phyloP scores from a whole-genome alignment of 768 basidiomycete species.

The Naematelia encephala region DNA sequence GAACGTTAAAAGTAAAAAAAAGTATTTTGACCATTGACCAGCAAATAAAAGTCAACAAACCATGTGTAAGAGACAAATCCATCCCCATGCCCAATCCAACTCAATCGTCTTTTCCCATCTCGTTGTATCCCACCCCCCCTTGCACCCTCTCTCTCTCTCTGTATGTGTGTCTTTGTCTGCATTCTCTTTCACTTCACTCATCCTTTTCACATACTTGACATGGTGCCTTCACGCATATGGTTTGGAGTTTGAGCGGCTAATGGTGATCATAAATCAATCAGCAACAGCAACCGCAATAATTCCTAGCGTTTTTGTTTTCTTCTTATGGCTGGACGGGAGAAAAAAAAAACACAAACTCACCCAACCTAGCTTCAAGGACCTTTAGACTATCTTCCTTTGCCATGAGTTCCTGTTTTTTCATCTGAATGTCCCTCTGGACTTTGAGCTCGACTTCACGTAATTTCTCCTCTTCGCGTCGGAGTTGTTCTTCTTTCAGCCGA shows the following conservation, averaged over 20 bases:
- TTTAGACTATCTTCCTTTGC: constrained; percentile 77
- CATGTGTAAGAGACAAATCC: too few species aligned
- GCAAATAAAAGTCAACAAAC: too few species aligned
- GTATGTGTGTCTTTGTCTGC: neutral
- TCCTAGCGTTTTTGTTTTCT: too few species aligned
- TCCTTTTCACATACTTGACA: neutral
- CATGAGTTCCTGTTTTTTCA: constrained; percentile 92
- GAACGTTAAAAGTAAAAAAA: neutral
- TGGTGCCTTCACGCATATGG: constrained; percentile 2
- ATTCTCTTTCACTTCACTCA: neutral
- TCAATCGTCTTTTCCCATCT: too few species aligned
- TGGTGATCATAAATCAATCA: too few species aligned
- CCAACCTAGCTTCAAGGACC: constrained; percentile 48
- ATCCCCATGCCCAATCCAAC: too few species aligned
- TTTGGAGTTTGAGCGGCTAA: neutral
- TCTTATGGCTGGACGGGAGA: too few species aligned
- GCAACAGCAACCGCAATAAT: too few species aligned
- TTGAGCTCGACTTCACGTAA: constrained; percentile 97
- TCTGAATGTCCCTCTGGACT: constrained; percentile 95
- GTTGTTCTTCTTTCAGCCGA: constrained; percentile 97
- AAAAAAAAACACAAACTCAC: constrained; percentile 39
- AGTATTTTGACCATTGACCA: too few species aligned
- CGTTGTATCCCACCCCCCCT: neutral
- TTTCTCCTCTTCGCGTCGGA: constrained; percentile 96
- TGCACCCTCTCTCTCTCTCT: neutral